Base-by-base conservation (phyloP, 768 basidiomycete genomes). In the Tricholoma hemisulphureum region DNA sequence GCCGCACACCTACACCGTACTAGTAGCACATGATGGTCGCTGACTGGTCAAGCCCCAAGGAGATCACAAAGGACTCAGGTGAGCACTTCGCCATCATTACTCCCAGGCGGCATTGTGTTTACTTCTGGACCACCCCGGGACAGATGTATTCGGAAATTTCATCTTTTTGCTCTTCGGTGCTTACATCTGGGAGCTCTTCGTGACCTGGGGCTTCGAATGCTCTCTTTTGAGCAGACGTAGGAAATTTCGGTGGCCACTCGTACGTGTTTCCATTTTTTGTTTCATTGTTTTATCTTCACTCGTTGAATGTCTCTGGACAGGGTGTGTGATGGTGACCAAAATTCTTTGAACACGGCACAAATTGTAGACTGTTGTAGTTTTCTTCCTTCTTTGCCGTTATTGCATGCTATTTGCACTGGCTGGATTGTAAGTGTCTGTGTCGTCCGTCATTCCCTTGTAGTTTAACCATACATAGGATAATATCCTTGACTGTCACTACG, bases 361-460 rank as follows among this genome's bases (percentile, higher is more conserved):
- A 35, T 60, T 52, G 43, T 61, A 59, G 11, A 24, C 10, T 21
- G 46, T 34, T 21, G 1, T 50, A 75, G 87, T 82, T 23, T 84
- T 87, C 59, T 86, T 87, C 67, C 88, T 90, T 67, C 72, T 87
- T 24, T 86, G 83, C 66, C 83, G 88, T 59, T 89, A 89, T 67
- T 86, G 84, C 69, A 83, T 89, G 77, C 64, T 89, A n/a, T 75
- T 83, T 56, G 80, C 87, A 3, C 77, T 88, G 63, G 68, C 85
- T 61, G 86, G 87, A 56, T 61, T 89, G 87, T 86, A 65, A 71
- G 83, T 71, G 2, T n/a, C n/a, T n/a, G n/a, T n/a, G n/a, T 31
- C 35, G 28, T 41, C 43, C 39, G 28, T 31, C 26, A 18, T 39
- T 13, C 32, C 53, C 3, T 14, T 31, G 21, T 16, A 29, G 58